Evolutionary conservation across 2,329 filamentous ascomycete genomes (phyloP).

Genomic region (Stemphylium beticola): DNA sequence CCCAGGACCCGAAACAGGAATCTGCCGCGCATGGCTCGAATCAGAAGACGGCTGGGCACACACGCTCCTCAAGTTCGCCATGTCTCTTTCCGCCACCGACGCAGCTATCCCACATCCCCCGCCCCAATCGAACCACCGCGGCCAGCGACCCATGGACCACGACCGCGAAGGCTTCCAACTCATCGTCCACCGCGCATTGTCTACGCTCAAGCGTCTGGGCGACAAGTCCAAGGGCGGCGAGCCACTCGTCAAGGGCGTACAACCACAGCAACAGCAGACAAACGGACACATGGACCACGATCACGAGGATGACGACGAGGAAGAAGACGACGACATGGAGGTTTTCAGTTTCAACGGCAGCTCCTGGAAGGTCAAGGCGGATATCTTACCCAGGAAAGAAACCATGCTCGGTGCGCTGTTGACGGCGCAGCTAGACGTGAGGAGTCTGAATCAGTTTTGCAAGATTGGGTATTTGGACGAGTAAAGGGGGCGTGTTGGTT

Average conservation of each 20-base stretch:
- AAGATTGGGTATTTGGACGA: constrained; percentile 47
- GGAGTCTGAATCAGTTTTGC: constrained; percentile 52
- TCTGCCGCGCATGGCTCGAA: constrained; percentile 81
- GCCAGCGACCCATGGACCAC: constrained; percentile 42
- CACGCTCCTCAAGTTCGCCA: constrained; percentile 77
- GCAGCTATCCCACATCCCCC: constrained; percentile 34
- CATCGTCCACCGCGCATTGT: constrained; percentile 54
- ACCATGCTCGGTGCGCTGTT: constrained; percentile 55
- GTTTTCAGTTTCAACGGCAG: constrained; percentile 38
- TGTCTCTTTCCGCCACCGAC: constrained; percentile 61
- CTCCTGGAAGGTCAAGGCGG: constrained; percentile 45
- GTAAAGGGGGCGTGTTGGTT: constrained; percentile 7
- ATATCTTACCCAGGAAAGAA: constrained; percentile 54
- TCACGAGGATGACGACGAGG: constrained; percentile 31
- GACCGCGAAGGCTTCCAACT: constrained; percentile 47
- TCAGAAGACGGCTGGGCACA: constrained; percentile 84
- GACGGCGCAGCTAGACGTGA: constrained; percentile 52
- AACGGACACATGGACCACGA: constrained; percentile 35
- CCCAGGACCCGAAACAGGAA: constrained; percentile 70
- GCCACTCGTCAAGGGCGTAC: constrained; percentile 35
- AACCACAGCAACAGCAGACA: neutral
- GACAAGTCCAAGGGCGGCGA: constrained; percentile 52
- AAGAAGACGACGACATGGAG: constrained; percentile 45
- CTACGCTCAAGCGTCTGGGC: constrained; percentile 55
- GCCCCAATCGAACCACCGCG: constrained; percentile 38